phyloP scores from a whole-genome alignment of 345 rosid species.

The Alliaria petiolata region DNA sequence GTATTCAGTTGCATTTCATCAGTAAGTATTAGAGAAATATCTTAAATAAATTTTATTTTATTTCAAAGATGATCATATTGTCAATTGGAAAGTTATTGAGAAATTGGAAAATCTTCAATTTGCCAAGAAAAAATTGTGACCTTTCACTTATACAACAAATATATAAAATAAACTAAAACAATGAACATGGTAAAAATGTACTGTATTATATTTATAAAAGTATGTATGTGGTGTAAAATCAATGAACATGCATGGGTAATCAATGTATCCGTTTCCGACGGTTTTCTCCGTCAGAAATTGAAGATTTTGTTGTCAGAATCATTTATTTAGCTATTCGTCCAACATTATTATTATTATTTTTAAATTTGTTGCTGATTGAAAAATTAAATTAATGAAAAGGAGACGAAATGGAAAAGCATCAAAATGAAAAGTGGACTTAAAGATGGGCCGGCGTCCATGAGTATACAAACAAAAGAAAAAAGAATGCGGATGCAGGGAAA shows the following conservation, averaged over 20 bases:
- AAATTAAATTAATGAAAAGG: background rate
- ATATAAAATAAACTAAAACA: background rate
- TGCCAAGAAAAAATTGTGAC: too few relatives aligned
- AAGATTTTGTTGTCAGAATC: too few relatives aligned
- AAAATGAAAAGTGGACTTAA: background rate
- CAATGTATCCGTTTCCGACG: too few relatives aligned
- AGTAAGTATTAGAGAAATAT: background rate
- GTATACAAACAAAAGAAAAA: background rate
- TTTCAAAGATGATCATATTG: background rate
- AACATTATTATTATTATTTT: background rate
- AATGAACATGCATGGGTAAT: too few relatives aligned
- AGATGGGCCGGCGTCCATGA: background rate
- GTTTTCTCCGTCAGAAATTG: too few relatives aligned
- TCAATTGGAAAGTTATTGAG: background rate
- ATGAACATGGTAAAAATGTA: background rate
- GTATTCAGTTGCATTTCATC: background rate
- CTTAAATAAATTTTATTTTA: too few relatives aligned
- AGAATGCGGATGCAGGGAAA: background rate
- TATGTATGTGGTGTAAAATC: background rate
- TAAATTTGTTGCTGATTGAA: background rate
- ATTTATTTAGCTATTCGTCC: background rate
- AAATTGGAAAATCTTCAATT: too few relatives aligned
- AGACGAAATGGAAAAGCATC: background rate
- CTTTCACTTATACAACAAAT: background rate
- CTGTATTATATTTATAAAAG: background rate